Evolutionary conservation across 2,329 filamentous ascomycete genomes (phyloP), one percentile per base, ranked within the genome.

Genomic region (Aspergillus candidus): DNA sequence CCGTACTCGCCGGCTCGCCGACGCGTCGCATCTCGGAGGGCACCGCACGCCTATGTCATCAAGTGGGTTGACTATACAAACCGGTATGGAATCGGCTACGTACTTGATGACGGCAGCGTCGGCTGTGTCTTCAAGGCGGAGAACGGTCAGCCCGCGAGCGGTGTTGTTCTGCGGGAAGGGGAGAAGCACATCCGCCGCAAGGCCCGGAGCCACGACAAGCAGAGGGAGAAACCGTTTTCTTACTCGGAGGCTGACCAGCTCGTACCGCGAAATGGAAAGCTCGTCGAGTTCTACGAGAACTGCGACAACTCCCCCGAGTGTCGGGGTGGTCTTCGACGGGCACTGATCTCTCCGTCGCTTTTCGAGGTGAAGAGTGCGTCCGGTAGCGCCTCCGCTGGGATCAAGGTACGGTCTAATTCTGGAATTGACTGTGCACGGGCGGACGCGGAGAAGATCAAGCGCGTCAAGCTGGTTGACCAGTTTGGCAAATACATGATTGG

Each of bases 11-110:
- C 60, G n/a, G 52, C 50, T 30, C 61, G 63, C 22, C 59, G 65
- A 31, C 57, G 62, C n/a, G 51, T 54, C 13, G 53, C 55, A 2
- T 44, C 56, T 6, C 52, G 58, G 33, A 56, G 58, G 22, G 51
- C 60, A 29, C 65, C 63, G 2, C 70, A 73, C 41, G 59, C 71
- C 2, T 70, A 73, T 44, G 72, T 75, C 4, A 70, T 74, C 38
- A 75, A 75, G 58, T 75, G 72, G 72, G 72, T 75, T 14, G 72
- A 75, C 49, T 75, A 75, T 50, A 73, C 72, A 6, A 73, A 73
- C 46, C 68, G 72, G 37, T 74, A 74, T 46, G 72, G 72, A 10
- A 73, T 75, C 38, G 72, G 72, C 5, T 75, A 75, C 49, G 70
- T 74, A 6, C 52, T 75, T n/a, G 69, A 71, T 36, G 72, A 75